These are phyloP conservation scores for Phytopythium kandeliae DNA, from an alignment of 352 stramenopile genomes.

Conservation along the genomic window DNA sequence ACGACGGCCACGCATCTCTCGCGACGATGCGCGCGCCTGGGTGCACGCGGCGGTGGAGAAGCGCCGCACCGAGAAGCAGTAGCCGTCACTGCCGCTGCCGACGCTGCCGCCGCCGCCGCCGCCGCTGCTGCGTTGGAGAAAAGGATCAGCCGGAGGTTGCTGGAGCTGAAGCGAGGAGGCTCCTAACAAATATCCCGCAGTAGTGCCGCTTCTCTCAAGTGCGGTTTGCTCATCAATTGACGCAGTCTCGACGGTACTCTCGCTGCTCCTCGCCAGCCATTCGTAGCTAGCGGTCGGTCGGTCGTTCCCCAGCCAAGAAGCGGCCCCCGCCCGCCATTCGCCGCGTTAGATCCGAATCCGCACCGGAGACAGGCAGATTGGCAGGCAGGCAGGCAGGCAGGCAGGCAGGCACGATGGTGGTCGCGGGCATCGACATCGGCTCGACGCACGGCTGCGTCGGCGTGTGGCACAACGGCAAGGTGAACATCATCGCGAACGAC, in stretches of 20 bases:
- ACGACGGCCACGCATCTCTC: constrained; percentile 10
- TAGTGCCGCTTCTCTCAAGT: no score
- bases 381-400: no score
- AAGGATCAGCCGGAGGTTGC: no score
- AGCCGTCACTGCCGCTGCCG: background rate
- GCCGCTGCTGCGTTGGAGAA: background rate
- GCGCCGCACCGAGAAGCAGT: constrained; percentile 7
- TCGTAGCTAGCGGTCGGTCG: background rate
- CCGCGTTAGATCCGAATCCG: background rate
- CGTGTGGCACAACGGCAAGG: constrained; percentile 96
- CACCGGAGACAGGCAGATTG: no score
- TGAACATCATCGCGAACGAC: constrained; percentile 97
- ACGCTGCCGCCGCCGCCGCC: background rate
- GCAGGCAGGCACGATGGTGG: constrained; percentile 68
- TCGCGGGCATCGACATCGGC: constrained; percentile 94
- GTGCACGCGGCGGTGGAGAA: constrained; percentile 20
- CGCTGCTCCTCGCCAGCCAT: background rate
- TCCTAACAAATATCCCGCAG: no score
- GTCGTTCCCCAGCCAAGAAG: background rate
- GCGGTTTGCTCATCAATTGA: no score
- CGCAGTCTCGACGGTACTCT: background rate
- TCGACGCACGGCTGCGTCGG: constrained; percentile 97
- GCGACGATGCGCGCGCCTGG: constrained; percentile 25
- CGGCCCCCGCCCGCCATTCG: no score
- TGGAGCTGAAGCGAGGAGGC: no score